Evolutionary conservation across 805 yeast species (phyloP), one percentile per base, ranked within the genome.

Genomic region (Saccharomycopsis capsularis): DNA sequence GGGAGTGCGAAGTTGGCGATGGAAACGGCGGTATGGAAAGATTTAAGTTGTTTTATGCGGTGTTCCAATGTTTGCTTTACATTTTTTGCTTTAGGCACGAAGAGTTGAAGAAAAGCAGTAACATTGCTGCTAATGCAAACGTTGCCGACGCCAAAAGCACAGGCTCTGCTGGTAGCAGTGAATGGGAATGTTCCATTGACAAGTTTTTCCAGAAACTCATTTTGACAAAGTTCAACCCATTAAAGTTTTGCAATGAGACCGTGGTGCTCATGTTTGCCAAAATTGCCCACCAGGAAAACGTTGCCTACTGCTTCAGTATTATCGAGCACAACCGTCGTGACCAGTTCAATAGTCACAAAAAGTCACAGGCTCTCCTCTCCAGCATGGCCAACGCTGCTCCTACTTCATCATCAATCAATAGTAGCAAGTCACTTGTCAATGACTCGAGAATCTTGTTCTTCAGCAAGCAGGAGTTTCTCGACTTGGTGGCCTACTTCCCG

Each of bases 191-290:
- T 56, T 80, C 77, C 42, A 63, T 93, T 40, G 96, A 90, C 59
- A 84, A 81, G 66, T 83, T 93, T 55, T 88, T 90, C 69, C 96
- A 85, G 63, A 74, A 95, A 55, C 76, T 85, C 59, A 79, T 91
- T 30, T 75, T 89, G 34, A 82, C 96, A 9, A 85, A 85, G 60
- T 91, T 93, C 71, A 93, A 91, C 63, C 98, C 98, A 3, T 74
- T 91, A 58, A 87, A 88, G 62, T 91, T 81, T 69, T 88, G 96
- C 66, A 91, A 90, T 61, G 95, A 86, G 59, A 87, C 95, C 15
- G 97, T 91, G 42, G 96, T 90, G 52, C 74, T 82, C 51, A 91
- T 90, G 72, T 91, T 91, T 70, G 97, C 98, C 11, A 82, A 88
- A 56, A 79, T 93, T 38, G 87, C 98, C 2, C 95, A 91, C 58